Base-by-base conservation (phyloP, 1,284 basidiomycete species). In the Trametes polyzona region DNA sequence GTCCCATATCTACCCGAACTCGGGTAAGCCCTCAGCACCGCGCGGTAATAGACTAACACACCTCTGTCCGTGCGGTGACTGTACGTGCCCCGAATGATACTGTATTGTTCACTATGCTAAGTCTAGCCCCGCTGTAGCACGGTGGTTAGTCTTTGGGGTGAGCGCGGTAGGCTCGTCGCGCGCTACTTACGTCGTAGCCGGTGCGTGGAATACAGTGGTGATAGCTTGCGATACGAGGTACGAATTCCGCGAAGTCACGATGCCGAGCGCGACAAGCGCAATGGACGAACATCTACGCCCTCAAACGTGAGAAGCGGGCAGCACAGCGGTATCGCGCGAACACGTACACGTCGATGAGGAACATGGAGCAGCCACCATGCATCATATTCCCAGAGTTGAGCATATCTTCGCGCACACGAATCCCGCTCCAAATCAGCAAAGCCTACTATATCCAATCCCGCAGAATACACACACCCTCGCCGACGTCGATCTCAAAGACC, bases 161-260 rank as follows among this genome's bases (percentile, higher is more conserved):
- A 24, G 23, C 7, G 19, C 21, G 24, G 11, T 1, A 41, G 8
- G 4, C 24, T 6, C 7, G 23, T 24, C 9, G 3, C 21, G 27
- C 51, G 35, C 10, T 9, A 74, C 82, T 70, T 67, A 84, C 86
- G 74, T 63, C 10, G 82, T 73, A 3, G 84, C 85, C 9, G 86
- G 86, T 12, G 86, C 77, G 65, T 86, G 86, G 68, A 84, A 88
- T 19, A 81, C 68, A 14, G 88, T 76, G 52, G 82, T 84, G 79
- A 87, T 80, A 9, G 80, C 77, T 67, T 87, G 85, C 1, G 86
- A 88, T 21, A 88, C 86, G 14, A 86, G 85, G 12, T 86, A 84
- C 1, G 83, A 84, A 50, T 86, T 85, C 12, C 77, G 70, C 55
- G 78, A 77, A 60, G 78, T 76, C 29, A 82, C 69, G 37, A 87